Conservation (phyloP, 331 rosid genomes). For the Pyracantha coccinea region DNA sequence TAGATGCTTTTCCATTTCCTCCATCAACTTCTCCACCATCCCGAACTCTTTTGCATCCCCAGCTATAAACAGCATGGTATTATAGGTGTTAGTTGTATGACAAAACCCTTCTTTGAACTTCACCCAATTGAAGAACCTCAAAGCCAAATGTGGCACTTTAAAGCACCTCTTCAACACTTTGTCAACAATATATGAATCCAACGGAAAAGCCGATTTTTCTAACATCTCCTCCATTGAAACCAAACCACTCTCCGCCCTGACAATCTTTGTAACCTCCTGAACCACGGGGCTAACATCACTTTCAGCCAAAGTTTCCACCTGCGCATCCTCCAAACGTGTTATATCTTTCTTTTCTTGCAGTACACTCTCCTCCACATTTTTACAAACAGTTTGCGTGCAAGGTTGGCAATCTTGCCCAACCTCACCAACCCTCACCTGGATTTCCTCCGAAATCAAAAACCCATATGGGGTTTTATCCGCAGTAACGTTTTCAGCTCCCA, state of each 20-base stretch:
- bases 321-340: constrained; percentile 17
- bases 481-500: constrained; percentile 36
- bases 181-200: constrained; percentile 48
- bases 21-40: constrained; percentile 55
- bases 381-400: constrained; percentile 38
- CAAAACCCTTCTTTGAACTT: constrained; percentile 43
- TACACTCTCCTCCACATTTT: constrained; percentile 27
- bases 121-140: constrained; percentile 64
- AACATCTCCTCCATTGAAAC: constrained; percentile 53
- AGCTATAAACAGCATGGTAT: constrained; percentile 58
- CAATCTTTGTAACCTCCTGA: constrained; percentile 35
- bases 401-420: not conserved
- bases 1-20: constrained; percentile 51
- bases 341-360: constrained; percentile 17
- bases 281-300: constrained; percentile 46
- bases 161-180: constrained; percentile 82
- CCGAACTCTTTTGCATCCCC: constrained; percentile 67
- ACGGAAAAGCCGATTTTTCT: constrained; percentile 28
- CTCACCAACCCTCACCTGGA: not conserved
- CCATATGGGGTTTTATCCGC: constrained; percentile 25
- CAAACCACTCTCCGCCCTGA: constrained; percentile 33
- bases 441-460: constrained; percentile 18
- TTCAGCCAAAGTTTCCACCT: constrained; percentile 26
- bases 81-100: constrained; percentile 49
- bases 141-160: constrained; percentile 56